These are phyloP conservation scores for Bipolaris oryzae DNA, from an alignment of 2,329 filamentous ascomycete genomes.

Conservation along the genomic window DNA sequence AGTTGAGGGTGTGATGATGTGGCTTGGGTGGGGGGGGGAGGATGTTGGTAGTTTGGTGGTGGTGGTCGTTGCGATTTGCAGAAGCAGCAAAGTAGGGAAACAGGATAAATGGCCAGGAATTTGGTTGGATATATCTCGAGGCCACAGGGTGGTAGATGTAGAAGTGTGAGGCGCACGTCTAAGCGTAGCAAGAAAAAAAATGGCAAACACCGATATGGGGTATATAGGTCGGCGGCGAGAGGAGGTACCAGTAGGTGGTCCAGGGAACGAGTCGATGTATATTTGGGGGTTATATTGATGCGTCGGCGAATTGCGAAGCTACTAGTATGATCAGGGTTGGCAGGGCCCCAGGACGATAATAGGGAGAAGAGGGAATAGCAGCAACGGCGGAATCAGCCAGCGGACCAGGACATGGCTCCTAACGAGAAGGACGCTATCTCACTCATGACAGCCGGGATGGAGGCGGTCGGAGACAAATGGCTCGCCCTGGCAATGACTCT, in stretches of 20 bases:
- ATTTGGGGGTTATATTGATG: constrained; percentile 29
- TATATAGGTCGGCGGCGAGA: constrained; percentile 19
- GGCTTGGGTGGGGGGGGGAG: constrained; percentile 6
- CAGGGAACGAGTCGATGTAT: constrained; percentile 25
- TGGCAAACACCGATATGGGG: constrained; percentile 19
- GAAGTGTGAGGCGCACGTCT: constrained; percentile 22
- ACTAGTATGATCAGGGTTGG: constrained; percentile 29
- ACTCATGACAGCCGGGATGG: constrained; percentile 22
- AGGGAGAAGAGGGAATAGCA: constrained; percentile 30
- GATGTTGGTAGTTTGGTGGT: neutral
- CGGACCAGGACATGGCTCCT: constrained; percentile 35
- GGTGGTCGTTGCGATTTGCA: constrained; percentile 8
- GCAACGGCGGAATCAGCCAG: constrained; percentile 37
- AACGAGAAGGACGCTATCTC: constrained; percentile 31
- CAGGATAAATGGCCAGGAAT: constrained; percentile 7
- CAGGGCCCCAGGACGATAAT: constrained; percentile 34
- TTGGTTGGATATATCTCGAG: constrained; percentile 9
- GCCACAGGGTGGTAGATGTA: constrained; percentile 10
- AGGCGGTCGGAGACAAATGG: constrained; percentile 30
- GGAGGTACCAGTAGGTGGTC: constrained; percentile 27
- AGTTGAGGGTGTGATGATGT: constrained; percentile 8
- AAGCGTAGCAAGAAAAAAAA: constrained; percentile 10
- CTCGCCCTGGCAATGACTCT: constrained; percentile 21
- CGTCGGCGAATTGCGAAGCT: constrained; percentile 36
- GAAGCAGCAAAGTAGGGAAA: constrained; percentile 9